A percentile compares a stretch with the other conserved stretches of the same genome.
Evolutionary conservation across 1,139 yeast genomes (phyloP).

Genomic region (Hyphopichia fennica): DNA sequence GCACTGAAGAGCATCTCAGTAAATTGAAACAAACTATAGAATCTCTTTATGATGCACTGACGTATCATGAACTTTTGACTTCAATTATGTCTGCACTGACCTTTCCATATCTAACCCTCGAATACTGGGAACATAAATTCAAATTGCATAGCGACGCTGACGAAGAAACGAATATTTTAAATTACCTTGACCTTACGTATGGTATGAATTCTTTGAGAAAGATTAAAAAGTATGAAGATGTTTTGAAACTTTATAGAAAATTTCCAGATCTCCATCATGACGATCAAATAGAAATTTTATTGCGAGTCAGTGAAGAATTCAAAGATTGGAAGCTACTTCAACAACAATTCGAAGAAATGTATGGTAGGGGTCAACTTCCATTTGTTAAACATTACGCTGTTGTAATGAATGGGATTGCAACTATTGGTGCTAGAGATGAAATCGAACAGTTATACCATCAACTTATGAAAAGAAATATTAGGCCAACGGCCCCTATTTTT

Average conservation of each 20-base stretch:
- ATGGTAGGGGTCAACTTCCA: constrained; percentile 58
- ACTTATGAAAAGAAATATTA: constrained; percentile 43
- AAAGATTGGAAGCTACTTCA: constrained; percentile 63
- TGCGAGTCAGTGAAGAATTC: constrained; percentile 49
- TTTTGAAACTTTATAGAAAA: constrained; percentile 23
- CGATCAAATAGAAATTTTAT: constrained; percentile 44
- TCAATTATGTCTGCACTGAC: constrained; percentile 19
- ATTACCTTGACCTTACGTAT: constrained; percentile 25
- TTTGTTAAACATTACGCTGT: constrained; percentile 59
- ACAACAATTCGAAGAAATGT: constrained; percentile 59
- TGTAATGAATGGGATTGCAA: constrained; percentile 63
- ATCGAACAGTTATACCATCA: constrained; percentile 55
- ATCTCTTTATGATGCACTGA: constrained; percentile 1
- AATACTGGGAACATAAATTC: constrained; percentile 21
- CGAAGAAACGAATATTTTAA: constrained; percentile 7
- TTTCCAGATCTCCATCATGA: constrained; percentile 29
- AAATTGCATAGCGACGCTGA: constrained; percentile 15
- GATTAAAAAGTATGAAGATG: constrained; percentile 22
- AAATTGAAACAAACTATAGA: constrained; percentile 5
- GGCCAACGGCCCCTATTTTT: constrained; percentile 49
- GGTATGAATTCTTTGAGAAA: constrained; percentile 30
- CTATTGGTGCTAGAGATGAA: constrained; percentile 53
- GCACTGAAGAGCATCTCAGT: constrained; percentile 3
- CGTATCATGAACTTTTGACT: constrained; percentile 21
- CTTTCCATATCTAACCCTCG: constrained; percentile 8